A percentile compares a stretch with the other conserved stretches of the same genome.
These are phyloP conservation scores for Heliocybe sulcata DNA, from an alignment of 1,284 basidiomycete species.

Conservation along the genomic window DNA sequence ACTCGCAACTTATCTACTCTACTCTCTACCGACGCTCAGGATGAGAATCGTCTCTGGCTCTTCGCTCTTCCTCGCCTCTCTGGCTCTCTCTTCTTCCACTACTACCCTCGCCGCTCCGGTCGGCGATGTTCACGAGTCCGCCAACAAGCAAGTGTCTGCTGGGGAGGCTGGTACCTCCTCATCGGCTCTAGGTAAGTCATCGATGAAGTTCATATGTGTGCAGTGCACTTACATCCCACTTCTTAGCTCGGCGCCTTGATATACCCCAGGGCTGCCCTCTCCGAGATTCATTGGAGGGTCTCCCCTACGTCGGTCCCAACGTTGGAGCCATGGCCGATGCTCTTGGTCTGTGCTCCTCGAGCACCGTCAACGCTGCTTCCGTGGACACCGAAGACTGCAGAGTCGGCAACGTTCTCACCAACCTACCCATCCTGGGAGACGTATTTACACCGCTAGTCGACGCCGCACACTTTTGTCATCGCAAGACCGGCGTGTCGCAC, in stretches of 20 bases:
- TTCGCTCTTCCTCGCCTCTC: slow-evolving; percentile 33
- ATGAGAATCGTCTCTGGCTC: slow-evolving; percentile 23
- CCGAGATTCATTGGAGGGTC: background rate
- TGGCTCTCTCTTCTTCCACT: slow-evolving; percentile 40
- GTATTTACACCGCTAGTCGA: slow-evolving; percentile 2
- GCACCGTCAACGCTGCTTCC: background rate
- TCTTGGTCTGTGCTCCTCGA: background rate
- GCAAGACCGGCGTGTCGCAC: background rate
- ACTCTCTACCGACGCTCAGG: background rate
- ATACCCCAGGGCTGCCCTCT: background rate
- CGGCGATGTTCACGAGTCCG: slow-evolving; percentile 13
- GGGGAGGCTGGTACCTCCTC: background rate
- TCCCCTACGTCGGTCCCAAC: background rate
- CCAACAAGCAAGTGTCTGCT: background rate
- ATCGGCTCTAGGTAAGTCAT: background rate
- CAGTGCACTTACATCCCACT: background rate
- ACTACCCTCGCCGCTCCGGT: slow-evolving; percentile 33
- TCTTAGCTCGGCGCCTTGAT: background rate
- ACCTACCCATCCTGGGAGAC: slow-evolving; percentile 4
- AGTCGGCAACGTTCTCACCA: background rate
- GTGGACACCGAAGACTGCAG: background rate
- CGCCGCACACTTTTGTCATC: background rate
- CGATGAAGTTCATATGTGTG: background rate
- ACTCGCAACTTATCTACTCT: background rate
- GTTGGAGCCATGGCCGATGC: background rate